Evolutionary conservation across 106 monocot genomes (phyloP).

Genomic region (Dioscorea alata): DNA sequence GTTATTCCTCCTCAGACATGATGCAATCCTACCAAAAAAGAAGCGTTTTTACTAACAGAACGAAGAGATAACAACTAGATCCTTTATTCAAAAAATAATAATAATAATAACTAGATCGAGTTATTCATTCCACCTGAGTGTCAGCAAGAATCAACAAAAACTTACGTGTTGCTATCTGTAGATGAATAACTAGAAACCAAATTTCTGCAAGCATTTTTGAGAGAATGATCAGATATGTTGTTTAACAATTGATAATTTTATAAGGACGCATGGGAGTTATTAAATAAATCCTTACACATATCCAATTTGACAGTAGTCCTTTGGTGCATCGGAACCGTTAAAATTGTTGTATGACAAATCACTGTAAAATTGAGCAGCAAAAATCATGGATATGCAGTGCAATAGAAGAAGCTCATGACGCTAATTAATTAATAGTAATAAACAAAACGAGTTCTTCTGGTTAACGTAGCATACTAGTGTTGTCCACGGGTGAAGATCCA

Average conservation of each 20-base stretch:
- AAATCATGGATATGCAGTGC: too few relatives aligned
- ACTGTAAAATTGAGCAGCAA: slow-evolving; percentile 34
- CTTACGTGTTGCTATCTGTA: slow-evolving; percentile 25
- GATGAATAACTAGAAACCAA: slow-evolving; percentile 39
- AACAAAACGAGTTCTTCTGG: too few relatives aligned
- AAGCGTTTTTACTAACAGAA: not conserved
- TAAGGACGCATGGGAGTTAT: too few relatives aligned
- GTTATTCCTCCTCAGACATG: slow-evolving; percentile 33
- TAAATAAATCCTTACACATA: slow-evolving; percentile 27
- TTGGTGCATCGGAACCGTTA: slow-evolving; percentile 27
- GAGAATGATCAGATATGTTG: not conserved
- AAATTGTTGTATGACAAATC: slow-evolving; percentile 76
- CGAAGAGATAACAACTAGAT: not conserved
- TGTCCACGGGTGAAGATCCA: slow-evolving; percentile 52
- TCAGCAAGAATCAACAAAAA: not conserved
- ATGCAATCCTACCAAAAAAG: slow-evolving; percentile 23
- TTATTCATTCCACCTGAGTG: not conserved
- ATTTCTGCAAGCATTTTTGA: slow-evolving; percentile 29
- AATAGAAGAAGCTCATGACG: too few relatives aligned
- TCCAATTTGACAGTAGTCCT: slow-evolving; percentile 23
- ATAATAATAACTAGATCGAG: too few relatives aligned
- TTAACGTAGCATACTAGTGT: slow-evolving; percentile 36
- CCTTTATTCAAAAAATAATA: too few relatives aligned
- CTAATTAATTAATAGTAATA: too few relatives aligned
- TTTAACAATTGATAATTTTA: not conserved